Evolutionary conservation across 2,329 filamentous ascomycete species (phyloP), one percentile per base, ranked within the genome.

Genomic region (Drechslerella coelobrocha): DNA sequence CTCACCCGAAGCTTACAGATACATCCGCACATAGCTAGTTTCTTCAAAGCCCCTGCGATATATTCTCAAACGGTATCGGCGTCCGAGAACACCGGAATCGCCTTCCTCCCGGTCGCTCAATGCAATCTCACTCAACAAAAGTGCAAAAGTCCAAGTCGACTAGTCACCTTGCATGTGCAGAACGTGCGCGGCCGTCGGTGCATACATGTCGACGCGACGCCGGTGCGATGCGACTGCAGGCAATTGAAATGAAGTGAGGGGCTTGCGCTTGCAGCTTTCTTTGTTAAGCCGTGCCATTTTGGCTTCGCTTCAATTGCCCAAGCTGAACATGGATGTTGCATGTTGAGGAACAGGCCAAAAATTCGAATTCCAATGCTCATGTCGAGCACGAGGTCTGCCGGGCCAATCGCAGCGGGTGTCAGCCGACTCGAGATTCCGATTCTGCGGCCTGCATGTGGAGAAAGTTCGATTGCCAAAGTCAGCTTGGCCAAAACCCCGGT

Each of bases 201-300:
- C 45, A 50, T 14, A 17, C 52, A 37, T 29, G 10, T 50, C 45
- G 10, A 51, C 14, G 24, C 27, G 47, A 10, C 23, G 23, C 10
- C n/a, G 14, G 21, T 31, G 29, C 47, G 24, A 31, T 62, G 65
- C 52, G 50, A 26, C 51, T 51, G 63, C 55, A 68, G 39, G 39
- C 51, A 51, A 55, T 31, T 26, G 50, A 53, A 26, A 26, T 21
- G 34, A 17, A 26, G 24, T 29, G 45, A 51, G 23, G 31, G 31
- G 52, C 39, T 39, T 61, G 56, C 47, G 23, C 21, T n/a, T 29
- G 56, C 65, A 45, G n/a, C n/a, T n/a, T n/a, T n/a, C n/a, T n/a
- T n/a, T n/a, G n/a, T n/a, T n/a, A n/a, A 53, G 52, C 59, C 53
- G 52, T 71, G 66, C 66, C 47, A 34, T 71, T 71, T 71, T 71